These are phyloP conservation scores for Zygosaccharomyces bailii DNA, from an alignment of 805 yeast genomes.

Conservation along the genomic window DNA sequence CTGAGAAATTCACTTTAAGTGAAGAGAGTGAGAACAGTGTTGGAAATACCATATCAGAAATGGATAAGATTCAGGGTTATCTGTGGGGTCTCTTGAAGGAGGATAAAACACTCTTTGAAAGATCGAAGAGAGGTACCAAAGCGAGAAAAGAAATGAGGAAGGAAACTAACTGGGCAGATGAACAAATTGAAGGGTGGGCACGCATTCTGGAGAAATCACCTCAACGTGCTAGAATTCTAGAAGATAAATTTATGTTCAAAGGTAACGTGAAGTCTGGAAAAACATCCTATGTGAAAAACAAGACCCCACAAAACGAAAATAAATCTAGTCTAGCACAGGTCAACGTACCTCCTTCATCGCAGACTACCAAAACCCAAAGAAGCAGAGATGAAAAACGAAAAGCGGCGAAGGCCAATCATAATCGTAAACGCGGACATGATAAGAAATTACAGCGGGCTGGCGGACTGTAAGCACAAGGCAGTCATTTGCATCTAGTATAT, in stretches of 20 bases:
- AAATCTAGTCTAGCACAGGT: constrained; percentile 1
- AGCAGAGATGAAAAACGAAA: constrained; percentile 54
- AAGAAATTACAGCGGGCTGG: constrained; percentile 43
- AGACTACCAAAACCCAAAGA: constrained; percentile 24
- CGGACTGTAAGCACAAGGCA: neutral
- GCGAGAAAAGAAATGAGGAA: constrained; percentile 50
- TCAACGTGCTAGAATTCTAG: constrained; percentile 55
- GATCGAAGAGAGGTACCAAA: constrained; percentile 48
- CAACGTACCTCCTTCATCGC: neutral
- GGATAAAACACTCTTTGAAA: constrained; percentile 48
- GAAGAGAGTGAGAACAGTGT: constrained; percentile 18
- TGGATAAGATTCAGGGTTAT: constrained; percentile 49
- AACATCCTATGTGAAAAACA: constrained; percentile 32
- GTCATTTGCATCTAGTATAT: neutral
- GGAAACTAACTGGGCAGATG: constrained; percentile 72
- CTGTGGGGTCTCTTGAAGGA: constrained; percentile 55
- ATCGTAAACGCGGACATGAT: constrained; percentile 59
- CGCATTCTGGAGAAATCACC: constrained; percentile 68
- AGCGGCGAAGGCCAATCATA: constrained; percentile 58
- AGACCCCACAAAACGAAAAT: constrained; percentile 13
- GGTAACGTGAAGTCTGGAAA: constrained; percentile 38
- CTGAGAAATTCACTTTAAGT: constrained; percentile 11
- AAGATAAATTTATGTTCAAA: constrained; percentile 54
- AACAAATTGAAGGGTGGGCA: constrained; percentile 93
- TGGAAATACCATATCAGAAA: constrained; percentile 23